Evolutionary conservation across 2,329 filamentous ascomycete species (phyloP).

Genomic region (Talaromyces funiculosus): DNA sequence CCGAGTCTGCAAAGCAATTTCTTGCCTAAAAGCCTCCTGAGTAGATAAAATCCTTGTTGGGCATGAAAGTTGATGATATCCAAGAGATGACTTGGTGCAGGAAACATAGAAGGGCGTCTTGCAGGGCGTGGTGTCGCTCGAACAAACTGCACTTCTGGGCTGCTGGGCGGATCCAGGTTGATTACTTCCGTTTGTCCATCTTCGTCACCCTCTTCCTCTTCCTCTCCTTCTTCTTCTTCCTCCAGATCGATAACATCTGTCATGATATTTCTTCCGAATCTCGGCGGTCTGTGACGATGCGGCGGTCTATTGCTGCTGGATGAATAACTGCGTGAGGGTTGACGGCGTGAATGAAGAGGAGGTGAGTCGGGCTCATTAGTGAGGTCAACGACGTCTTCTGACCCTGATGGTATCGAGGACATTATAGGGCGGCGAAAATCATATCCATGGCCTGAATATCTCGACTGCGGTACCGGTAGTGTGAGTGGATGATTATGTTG

Average conservation of each 20-base stretch:
- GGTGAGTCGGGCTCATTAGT: constrained; percentile 42
- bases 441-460: constrained; percentile 49
- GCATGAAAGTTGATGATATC: constrained; percentile 7
- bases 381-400: constrained; percentile 41
- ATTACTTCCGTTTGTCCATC: background rate
- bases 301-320: constrained; percentile 11
- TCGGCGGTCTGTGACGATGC: constrained; percentile 23
- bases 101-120: constrained; percentile 9
- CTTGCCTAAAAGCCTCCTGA: constrained; percentile 17
- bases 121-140: constrained; percentile 23
- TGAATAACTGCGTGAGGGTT: constrained; percentile 3
- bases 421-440: constrained; percentile 50
- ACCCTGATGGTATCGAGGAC: constrained; percentile 29
- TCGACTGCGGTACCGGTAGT: constrained; percentile 26
- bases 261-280: constrained; percentile 35
- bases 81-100: constrained; percentile 15
- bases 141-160: constrained; percentile 50
- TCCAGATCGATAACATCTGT: constrained; percentile 33
- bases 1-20: constrained; percentile 20
- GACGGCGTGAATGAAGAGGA: constrained; percentile 16
- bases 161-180: constrained; percentile 23
- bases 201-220: background rate
- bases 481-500: constrained; percentile 17
- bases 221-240: background rate
- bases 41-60: constrained; percentile 2